Conservation (phyloP, 768 basidiomycete species). For the Panaeolus cyanescens region DNA sequence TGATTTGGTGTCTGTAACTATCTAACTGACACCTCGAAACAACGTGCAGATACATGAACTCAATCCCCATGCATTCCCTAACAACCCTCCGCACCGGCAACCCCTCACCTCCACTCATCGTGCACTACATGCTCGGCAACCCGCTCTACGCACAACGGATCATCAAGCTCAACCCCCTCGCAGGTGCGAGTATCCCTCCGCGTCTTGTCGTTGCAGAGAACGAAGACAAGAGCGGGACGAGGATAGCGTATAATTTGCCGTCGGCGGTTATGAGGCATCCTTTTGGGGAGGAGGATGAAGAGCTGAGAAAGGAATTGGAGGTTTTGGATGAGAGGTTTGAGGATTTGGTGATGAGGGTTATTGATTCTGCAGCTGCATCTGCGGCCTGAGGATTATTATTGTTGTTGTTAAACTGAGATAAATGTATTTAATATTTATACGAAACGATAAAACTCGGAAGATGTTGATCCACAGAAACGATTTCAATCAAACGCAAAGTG, state of each 20-base stretch:
- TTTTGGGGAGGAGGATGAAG: conserved; percentile 19
- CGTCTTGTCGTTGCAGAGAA: conserved; percentile 46
- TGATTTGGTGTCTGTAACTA: background rate
- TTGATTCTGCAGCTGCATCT: conserved; percentile 15
- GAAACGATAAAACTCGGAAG: background rate
- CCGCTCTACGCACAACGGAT: conserved; percentile 50
- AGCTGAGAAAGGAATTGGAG: conserved; percentile 33
- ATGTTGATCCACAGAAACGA: too few species aligned
- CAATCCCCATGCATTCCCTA: background rate
- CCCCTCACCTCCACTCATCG: background rate
- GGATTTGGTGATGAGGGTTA: conserved; percentile 35
- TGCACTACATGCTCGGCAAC: conserved; percentile 33
- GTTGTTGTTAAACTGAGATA: conserved; percentile 6
- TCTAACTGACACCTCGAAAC: background rate
- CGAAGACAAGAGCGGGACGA: conserved; percentile 36
- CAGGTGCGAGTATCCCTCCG: conserved; percentile 45
- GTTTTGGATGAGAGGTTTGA: conserved; percentile 48
- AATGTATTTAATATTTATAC: background rate
- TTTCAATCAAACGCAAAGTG: background rate
- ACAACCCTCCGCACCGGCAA: background rate
- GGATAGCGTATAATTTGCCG: conserved; percentile 47
- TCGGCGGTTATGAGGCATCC: conserved; percentile 42
- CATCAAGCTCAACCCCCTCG: conserved; percentile 39
- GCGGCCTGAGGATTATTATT: conserved; percentile 16
- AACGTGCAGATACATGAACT: background rate